Evolutionary conservation across 495 filamentous ascomycete species (phyloP).

Genomic region (Bacidia gigantensis): DNA sequence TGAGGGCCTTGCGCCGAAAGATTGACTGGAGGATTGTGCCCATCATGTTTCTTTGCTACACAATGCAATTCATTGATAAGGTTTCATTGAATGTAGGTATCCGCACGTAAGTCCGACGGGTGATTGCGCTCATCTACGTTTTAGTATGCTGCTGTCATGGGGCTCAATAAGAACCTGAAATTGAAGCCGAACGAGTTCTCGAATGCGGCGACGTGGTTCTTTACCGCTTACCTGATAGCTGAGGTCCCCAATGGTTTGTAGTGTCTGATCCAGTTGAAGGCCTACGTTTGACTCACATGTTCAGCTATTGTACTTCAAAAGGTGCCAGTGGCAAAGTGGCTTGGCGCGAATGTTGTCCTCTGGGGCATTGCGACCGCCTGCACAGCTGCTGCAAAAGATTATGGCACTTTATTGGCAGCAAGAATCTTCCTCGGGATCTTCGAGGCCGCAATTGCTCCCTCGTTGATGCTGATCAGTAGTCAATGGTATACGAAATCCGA

Average conservation of each 20-base stretch:
- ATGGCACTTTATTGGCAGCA: slow-evolving; percentile 28
- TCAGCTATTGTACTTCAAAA: slow-evolving; percentile 31
- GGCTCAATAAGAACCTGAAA: slow-evolving; percentile 33
- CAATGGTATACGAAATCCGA: slow-evolving; percentile 53
- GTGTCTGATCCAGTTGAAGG: slow-evolving; percentile 5
- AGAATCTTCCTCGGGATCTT: slow-evolving; percentile 51
- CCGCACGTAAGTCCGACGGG: background rate
- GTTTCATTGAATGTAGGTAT: slow-evolving; percentile 43
- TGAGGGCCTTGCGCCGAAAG: slow-evolving; percentile 31
- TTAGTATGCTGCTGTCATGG: slow-evolving; percentile 48
- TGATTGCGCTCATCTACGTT: background rate
- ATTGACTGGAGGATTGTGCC: slow-evolving; percentile 42
- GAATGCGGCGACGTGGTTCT: slow-evolving; percentile 40
- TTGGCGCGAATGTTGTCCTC: slow-evolving; percentile 38
- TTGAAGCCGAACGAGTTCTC: slow-evolving; percentile 41
- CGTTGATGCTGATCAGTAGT: slow-evolving; percentile 34
- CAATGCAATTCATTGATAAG: slow-evolving; percentile 55
- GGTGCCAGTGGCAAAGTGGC: slow-evolving; percentile 42
- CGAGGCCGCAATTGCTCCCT: slow-evolving; percentile 49
- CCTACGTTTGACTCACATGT: background rate
- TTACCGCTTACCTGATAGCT: slow-evolving; percentile 40
- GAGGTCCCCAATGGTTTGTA: slow-evolving; percentile 38
- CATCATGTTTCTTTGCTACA: slow-evolving; percentile 48
- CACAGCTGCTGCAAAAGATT: slow-evolving; percentile 40
- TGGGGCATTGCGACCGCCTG: slow-evolving; percentile 48